A percentile compares a stretch with the other conserved stretches of the same genome.
Evolutionary conservation across 1,139 yeast species (phyloP).

Genomic region (Sugiyamaella castrensis): DNA sequence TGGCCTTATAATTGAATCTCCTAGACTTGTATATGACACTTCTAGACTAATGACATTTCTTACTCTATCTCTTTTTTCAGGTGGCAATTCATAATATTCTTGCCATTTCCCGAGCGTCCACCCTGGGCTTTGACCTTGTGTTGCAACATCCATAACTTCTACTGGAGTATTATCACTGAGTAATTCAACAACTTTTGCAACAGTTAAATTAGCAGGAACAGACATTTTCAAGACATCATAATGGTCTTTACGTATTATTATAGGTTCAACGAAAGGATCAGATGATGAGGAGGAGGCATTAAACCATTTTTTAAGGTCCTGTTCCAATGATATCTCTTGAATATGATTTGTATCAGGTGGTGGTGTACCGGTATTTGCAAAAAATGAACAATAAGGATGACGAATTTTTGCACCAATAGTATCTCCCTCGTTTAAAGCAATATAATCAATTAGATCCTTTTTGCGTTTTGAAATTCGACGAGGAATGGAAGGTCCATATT

Average conservation of each 20-base stretch:
- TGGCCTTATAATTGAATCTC: constrained; percentile 58
- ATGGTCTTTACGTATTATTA: constrained; percentile 37
- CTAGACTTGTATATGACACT: constrained; percentile 58
- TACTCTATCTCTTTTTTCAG: constrained; percentile 57
- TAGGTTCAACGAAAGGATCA: constrained; percentile 34
- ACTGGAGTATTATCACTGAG: constrained; percentile 64
- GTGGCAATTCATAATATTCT: constrained; percentile 56
- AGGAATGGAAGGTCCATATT: constrained; percentile 52
- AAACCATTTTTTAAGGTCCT: constrained; percentile 2
- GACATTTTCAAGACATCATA: constrained; percentile 42
- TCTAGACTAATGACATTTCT: constrained; percentile 82
- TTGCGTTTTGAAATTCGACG: constrained; percentile 58
- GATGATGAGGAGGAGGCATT: constrained; percentile 8
- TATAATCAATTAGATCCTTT: constrained; percentile 62
- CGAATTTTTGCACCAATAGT: constrained; percentile 41
- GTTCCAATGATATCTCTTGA: constrained; percentile 3
- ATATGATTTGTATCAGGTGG: constrained; percentile 1
- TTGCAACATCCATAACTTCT: constrained; percentile 87
- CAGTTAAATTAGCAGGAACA: constrained; percentile 48
- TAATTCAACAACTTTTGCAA: constrained; percentile 54
- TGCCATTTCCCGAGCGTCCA: constrained; percentile 79
- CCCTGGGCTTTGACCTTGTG: constrained; percentile 58
- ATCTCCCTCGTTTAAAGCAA: constrained; percentile 76
- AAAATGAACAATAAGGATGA: constrained; percentile 23
- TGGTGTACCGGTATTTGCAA: constrained; percentile 24